Evolutionary conservation across 352 stramenopile species (phyloP).

Genomic region (Thalassiosira livingstoniorum): DNA sequence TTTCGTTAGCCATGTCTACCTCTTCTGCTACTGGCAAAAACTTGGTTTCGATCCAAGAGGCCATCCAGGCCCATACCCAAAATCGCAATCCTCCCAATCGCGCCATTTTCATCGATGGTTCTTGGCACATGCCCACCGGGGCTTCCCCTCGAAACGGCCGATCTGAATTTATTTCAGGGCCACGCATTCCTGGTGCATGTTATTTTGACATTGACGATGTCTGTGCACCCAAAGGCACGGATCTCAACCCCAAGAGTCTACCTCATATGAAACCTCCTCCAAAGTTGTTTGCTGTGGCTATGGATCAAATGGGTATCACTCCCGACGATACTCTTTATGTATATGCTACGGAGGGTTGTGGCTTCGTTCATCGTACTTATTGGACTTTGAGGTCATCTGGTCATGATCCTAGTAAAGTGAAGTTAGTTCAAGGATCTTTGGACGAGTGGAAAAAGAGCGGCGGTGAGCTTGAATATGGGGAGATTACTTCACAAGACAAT

Average conservation of each 20-base stretch:
- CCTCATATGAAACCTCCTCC: conserved; percentile 54
- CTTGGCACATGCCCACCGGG: conserved; percentile 71
- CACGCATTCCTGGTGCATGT: conserved; percentile 86
- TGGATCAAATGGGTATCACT: conserved; percentile 54
- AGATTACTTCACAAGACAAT: conserved; percentile 23
- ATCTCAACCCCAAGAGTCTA: conserved; percentile 31
- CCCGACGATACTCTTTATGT: conserved; percentile 44
- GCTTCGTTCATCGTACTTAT: conserved; percentile 47
- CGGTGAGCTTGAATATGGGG: conserved; percentile 33
- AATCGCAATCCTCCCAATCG: not conserved
- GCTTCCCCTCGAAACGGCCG: conserved; percentile 46
- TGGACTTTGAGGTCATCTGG: conserved; percentile 49
- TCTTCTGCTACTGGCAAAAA: not conserved
- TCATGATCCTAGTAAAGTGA: conserved; percentile 46
- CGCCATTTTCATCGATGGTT: conserved; percentile 73
- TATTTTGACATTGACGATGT: conserved; percentile 93
- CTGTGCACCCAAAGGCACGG: not conserved
- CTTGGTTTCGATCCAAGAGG: conserved; percentile 35
- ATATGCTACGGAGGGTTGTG: conserved; percentile 46
- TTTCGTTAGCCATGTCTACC: not conserved
- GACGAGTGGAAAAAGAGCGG: conserved; percentile 47
- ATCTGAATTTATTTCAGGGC: conserved; percentile 69
- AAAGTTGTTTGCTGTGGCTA: conserved; percentile 39
- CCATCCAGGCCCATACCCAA: conserved; percentile 26
- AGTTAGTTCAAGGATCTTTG: conserved; percentile 57